Conservation (phyloP, 768 basidiomycete genomes). For the Cyathus striatus region DNA sequence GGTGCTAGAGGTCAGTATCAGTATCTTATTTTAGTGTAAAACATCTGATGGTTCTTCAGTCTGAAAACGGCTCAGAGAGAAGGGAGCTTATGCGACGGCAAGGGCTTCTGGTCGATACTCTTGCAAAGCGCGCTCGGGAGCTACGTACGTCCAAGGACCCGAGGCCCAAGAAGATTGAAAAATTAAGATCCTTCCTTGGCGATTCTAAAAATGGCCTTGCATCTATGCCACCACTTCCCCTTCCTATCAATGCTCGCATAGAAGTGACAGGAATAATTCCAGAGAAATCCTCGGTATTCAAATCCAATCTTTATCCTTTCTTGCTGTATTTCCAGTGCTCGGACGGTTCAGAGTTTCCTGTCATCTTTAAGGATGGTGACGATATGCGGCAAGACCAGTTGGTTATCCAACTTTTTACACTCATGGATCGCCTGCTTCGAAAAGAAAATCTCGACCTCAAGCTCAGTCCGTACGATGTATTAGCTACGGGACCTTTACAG, state of each 20-base stretch:
- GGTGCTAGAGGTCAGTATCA: conserved; percentile 66
- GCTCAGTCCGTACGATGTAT: conserved; percentile 84
- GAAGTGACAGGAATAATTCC: conserved; percentile 82
- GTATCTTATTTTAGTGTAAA: too few species aligned
- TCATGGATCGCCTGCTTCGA: conserved; percentile 90
- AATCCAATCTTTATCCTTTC: conserved; percentile 92
- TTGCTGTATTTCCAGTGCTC: conserved; percentile 85
- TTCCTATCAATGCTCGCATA: conserved; percentile 87
- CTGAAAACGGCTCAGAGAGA: conserved; percentile 74
- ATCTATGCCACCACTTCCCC: conserved; percentile 74
- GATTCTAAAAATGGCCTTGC: conserved; percentile 85
- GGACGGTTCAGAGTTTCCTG: conserved; percentile 82
- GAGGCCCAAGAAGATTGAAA: conserved; percentile 96
- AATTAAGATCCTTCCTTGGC: conserved; percentile 76
- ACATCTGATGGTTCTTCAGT: conserved; percentile 25
- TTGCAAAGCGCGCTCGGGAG: conserved; percentile 84
- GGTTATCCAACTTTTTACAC: conserved; percentile 95
- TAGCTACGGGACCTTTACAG: conserved; percentile 87
- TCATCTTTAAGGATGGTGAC: conserved; percentile 99
- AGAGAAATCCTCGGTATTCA: conserved; percentile 94
- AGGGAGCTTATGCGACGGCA: conserved; percentile 89
- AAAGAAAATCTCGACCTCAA: conserved; percentile 96
- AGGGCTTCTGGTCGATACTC: conserved; percentile 80
- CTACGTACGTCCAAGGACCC: conserved; percentile 88
- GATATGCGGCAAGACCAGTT: conserved; percentile 98